A percentile compares a stretch with the other conserved stretches of the same genome.
Conservation (phyloP, 768 basidiomycete species). For the Nidularia pulvinata region DNA sequence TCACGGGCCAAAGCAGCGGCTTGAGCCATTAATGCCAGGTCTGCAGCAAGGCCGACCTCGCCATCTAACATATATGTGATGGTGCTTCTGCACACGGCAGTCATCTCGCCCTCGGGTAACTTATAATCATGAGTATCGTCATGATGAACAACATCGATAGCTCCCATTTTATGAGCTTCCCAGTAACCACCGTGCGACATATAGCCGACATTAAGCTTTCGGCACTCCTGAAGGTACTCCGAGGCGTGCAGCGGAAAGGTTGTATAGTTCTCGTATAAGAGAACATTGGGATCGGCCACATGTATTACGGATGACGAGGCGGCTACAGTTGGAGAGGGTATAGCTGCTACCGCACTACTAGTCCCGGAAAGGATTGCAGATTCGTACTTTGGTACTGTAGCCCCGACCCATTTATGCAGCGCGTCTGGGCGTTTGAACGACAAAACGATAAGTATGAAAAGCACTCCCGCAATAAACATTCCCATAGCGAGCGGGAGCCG, state of each 20-base stretch:
- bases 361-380: not conserved
- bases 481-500: slow-evolving; percentile 45
- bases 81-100: slow-evolving; percentile 51
- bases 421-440: slow-evolving; percentile 49
- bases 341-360: not conserved
- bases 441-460: slow-evolving; percentile 46
- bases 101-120: slow-evolving; percentile 12
- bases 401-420: slow-evolving; percentile 43
- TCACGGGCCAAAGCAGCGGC: slow-evolving; percentile 65
- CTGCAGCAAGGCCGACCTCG: slow-evolving; percentile 60
- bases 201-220: slow-evolving; percentile 41
- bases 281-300: slow-evolving; percentile 18
- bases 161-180: slow-evolving; percentile 28
- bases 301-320: slow-evolving; percentile 9
- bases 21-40: slow-evolving; percentile 68
- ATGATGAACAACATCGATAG: slow-evolving; percentile 31
- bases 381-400: slow-evolving; percentile 12
- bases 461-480: slow-evolving; percentile 34
- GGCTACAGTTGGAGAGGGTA: slow-evolving; percentile 2
- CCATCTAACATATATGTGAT: slow-evolving; percentile 77
- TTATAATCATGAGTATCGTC: slow-evolving; percentile 17
- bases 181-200: slow-evolving; percentile 56
- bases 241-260: slow-evolving; percentile 54
- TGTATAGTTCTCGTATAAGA: slow-evolving; percentile 60
- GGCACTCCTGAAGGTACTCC: slow-evolving; percentile 60